Evolutionary conservation across 768 basidiomycete species (phyloP).

Genomic region (Crassisporium funariophilum): DNA sequence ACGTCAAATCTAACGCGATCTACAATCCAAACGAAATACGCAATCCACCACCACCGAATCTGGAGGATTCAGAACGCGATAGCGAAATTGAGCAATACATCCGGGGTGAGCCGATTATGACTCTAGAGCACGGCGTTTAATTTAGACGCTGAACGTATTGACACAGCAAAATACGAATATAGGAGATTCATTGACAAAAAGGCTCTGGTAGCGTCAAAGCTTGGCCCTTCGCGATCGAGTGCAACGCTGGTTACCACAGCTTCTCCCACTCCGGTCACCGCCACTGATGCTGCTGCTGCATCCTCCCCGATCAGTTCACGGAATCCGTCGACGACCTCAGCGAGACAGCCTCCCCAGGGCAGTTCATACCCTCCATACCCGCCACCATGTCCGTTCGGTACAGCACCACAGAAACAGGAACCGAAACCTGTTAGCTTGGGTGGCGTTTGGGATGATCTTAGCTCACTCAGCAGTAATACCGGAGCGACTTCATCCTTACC

Average conservation of each 20-base stretch:
- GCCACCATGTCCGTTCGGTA: too few species aligned
- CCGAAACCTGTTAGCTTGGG: conserved; percentile 26
- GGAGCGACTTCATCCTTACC: conserved; percentile 59
- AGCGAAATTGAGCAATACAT: conserved; percentile 92
- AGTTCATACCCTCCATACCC: too few species aligned
- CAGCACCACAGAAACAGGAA: conserved; percentile 8
- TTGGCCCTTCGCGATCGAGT: conserved; percentile 47
- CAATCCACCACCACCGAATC: conserved; percentile 80
- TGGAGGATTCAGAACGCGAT: conserved; percentile 79
- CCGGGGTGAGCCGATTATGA: conserved; percentile 54
- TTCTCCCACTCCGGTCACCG: conserved; percentile 1
- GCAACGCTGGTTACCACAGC: conserved; percentile 27
- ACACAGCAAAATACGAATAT: conserved; percentile 83
- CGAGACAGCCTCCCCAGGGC: conserved; percentile 10
- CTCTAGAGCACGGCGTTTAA: too few species aligned
- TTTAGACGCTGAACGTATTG: too few species aligned
- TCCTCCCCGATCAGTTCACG: conserved; percentile 3
- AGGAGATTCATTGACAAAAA: conserved; percentile 62
- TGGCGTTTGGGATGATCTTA: conserved; percentile 63
- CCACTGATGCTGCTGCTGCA: conserved; percentile 7
- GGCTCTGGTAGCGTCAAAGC: conserved; percentile 47
- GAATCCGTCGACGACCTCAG: conserved; percentile 11
- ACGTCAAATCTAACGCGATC: conserved; percentile 73
- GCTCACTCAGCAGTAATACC: conserved; percentile 42
- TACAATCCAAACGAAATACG: conserved; percentile 85